phyloP scores from a whole-genome alignment of 768 basidiomycete species.

The Lactarius trivialis region DNA sequence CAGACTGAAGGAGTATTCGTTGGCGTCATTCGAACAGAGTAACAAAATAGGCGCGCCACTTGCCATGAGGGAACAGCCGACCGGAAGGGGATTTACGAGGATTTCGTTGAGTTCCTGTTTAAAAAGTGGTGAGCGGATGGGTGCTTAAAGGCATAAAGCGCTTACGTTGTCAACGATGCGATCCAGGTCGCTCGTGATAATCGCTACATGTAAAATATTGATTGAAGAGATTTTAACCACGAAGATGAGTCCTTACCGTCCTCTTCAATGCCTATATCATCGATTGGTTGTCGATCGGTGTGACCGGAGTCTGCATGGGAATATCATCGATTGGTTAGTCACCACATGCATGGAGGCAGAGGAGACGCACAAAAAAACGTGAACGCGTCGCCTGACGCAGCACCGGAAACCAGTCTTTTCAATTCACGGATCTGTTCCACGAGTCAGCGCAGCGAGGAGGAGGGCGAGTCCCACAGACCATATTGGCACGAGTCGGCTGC shows the following conservation, averaged over 20 bases:
- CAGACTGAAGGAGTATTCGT: not conserved
- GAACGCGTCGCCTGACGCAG: constrained; percentile 24
- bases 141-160: not conserved
- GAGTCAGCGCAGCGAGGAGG: not conserved
- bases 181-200: constrained; percentile 13
- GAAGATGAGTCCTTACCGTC: constrained; percentile 24
- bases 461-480: constrained; percentile 7
- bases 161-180: constrained; percentile 26
- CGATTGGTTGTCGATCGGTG: constrained; percentile 21
- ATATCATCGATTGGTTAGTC: too few species aligned
- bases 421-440: constrained; percentile 12
- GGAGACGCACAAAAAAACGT: constrained; percentile 26
- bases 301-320: constrained; percentile 25
- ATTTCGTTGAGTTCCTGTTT: constrained; percentile 21
- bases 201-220: not conserved
- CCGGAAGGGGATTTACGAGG: constrained; percentile 23
- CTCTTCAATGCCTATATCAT: constrained; percentile 18
- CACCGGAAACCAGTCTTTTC: constrained; percentile 19
- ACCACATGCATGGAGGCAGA: too few species aligned
- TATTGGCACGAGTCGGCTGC: constrained; percentile 17
- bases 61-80: constrained; percentile 19
- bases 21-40: not conserved
- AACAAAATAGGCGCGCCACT: not conserved
- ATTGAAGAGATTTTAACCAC: not conserved
- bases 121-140: constrained; percentile 1